Conservation (phyloP, 2,329 filamentous ascomycete genomes). For the Penicillium rolfsii region DNA sequence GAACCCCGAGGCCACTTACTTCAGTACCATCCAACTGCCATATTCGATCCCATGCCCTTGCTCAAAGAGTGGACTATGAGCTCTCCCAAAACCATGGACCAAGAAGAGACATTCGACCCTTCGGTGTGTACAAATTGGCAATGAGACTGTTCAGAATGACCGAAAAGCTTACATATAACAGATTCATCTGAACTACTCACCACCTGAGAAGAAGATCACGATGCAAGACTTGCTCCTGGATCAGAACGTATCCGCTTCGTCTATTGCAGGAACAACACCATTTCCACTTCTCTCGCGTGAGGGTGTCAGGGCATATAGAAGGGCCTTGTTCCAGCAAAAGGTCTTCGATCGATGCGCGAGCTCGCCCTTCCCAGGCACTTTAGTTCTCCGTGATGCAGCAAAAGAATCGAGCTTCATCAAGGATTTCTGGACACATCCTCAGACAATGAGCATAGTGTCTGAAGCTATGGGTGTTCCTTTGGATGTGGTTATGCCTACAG, state of each 20-base stretch:
- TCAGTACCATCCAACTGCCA: not conserved
- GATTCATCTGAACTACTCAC: conserved; percentile 20
- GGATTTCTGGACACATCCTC: conserved; percentile 32
- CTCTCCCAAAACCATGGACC: not conserved
- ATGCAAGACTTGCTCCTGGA: conserved; percentile 18
- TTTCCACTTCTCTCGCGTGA: conserved; percentile 17
- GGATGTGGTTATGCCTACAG: conserved; percentile 29
- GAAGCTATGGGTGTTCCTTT: conserved; percentile 28
- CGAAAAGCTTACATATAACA: conserved; percentile 3
- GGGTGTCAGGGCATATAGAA: conserved; percentile 21
- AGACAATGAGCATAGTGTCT: conserved; percentile 28
- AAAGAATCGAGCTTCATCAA: conserved; percentile 29
- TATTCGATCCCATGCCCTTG: not conserved
- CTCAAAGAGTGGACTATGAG: not conserved
- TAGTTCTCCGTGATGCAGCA: conserved; percentile 28
- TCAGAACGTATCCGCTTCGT: conserved; percentile 8
- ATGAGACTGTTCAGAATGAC: not conserved
- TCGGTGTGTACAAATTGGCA: not conserved
- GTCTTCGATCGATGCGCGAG: conserved; percentile 19
- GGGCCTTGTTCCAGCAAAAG: conserved; percentile 16
- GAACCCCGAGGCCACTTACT: not conserved
- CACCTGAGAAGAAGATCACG: conserved; percentile 18
- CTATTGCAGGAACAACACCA: conserved; percentile 19
- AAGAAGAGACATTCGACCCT: not conserved
- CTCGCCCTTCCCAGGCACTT: conserved; percentile 23